phyloP scores from a whole-genome alignment of 352 stramenopile species.

The Pythium diclinum region DNA sequence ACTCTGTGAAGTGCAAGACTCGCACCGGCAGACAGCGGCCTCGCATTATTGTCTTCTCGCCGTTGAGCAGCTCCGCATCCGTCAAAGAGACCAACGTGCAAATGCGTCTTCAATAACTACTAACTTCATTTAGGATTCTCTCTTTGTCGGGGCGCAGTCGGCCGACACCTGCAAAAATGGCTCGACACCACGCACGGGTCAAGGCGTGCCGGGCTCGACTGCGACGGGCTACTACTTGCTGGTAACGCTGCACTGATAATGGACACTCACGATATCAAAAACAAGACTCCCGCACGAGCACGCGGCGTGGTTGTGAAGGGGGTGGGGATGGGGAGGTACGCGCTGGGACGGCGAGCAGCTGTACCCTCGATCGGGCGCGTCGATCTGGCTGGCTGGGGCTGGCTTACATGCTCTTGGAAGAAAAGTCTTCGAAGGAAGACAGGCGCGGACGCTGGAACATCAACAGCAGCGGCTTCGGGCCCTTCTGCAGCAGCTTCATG shows the following conservation, averaged over 20 bases:
- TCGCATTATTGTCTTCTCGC: too few species aligned
- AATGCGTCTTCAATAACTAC: conserved; percentile 2
- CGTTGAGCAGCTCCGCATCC: too few species aligned
- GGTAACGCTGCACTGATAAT: background rate
- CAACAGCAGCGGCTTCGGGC: conserved; percentile 79
- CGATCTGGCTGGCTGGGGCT: background rate
- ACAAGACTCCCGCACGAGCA: background rate
- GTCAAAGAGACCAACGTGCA: too few species aligned
- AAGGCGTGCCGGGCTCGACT: background rate
- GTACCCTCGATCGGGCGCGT: conserved; percentile 4
- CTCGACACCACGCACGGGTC: background rate
- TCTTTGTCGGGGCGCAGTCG: background rate
- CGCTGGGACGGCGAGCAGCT: conserved; percentile 1
- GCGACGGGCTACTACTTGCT: background rate
- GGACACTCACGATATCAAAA: conserved; percentile 17
- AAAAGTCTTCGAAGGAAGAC: conserved; percentile 30
- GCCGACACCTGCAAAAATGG: conserved; percentile 2
- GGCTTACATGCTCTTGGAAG: conserved; percentile 32
- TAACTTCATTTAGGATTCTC: conserved; percentile 6
- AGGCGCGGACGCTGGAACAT: conserved; percentile 79
- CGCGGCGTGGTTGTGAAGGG: background rate
- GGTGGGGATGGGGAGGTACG: background rate
- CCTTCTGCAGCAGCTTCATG: conserved; percentile 85
- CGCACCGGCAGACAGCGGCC: too few species aligned
- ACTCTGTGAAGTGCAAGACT: background rate